Conservation (phyloP, 1,284 basidiomycete genomes). For the Austroboletus niveus region DNA sequence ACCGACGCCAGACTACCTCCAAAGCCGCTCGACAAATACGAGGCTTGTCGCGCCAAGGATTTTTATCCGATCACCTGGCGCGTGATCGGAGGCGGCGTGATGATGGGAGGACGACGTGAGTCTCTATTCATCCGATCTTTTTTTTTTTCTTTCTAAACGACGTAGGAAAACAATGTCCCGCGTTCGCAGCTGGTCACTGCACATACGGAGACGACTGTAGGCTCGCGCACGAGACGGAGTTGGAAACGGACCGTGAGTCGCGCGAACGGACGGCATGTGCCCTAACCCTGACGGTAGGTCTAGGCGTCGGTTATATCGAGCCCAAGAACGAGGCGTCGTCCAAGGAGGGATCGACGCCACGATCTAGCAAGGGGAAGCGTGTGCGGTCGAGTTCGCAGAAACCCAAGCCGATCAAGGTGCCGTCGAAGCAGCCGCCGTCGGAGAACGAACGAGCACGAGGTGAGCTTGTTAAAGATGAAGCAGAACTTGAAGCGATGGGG, state of each 20-base stretch:
- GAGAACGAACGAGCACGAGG: not conserved
- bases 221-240: slow-evolving; percentile 36
- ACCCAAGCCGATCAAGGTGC: slow-evolving; percentile 6
- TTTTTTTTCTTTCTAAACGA: not conserved
- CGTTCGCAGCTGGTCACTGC: slow-evolving; percentile 37
- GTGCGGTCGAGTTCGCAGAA: slow-evolving; percentile 4
- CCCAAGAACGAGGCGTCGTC: slow-evolving; percentile 1
- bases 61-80: slow-evolving; percentile 45
- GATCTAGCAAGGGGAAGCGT: slow-evolving; percentile 4
- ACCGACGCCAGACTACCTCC: slow-evolving; percentile 17
- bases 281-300: not conserved
- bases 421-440: not conserved
- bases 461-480: not conserved
- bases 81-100: slow-evolving; percentile 49
- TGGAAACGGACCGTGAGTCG: slow-evolving; percentile 24
- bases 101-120: slow-evolving; percentile 45
- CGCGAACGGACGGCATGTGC: not conserved
- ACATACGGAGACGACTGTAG: slow-evolving; percentile 39
- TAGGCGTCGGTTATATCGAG: slow-evolving; percentile 24
- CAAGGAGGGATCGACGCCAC: not conserved
- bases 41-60: slow-evolving; percentile 21
- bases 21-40: slow-evolving; percentile 24
- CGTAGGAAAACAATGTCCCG: slow-evolving; percentile 38
- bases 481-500: not conserved
- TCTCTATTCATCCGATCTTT: not conserved